Evolutionary conservation across 2,329 filamentous ascomycete genomes (phyloP).

Genomic region (Chalara sp.): DNA sequence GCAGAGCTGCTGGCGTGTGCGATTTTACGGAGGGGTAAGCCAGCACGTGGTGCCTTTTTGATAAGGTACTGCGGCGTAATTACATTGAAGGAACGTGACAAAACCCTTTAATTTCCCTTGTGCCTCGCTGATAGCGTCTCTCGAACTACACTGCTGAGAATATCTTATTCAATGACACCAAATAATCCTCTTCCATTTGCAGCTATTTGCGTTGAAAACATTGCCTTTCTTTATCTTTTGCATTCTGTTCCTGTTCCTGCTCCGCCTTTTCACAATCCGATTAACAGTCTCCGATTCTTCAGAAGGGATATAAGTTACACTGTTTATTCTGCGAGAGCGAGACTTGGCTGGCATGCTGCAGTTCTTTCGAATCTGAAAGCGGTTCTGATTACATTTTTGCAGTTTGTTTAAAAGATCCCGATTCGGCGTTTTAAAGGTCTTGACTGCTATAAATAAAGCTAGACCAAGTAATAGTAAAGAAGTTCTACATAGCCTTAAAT

Average conservation of each 20-base stretch:
- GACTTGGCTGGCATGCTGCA: slow-evolving; percentile 6
- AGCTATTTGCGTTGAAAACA: slow-evolving; percentile 6
- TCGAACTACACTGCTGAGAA: too few species aligned
- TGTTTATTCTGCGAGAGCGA: slow-evolving; percentile 5
- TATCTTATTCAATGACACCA: slow-evolving; percentile 1
- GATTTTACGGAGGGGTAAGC: too few species aligned
- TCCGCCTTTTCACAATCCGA: slow-evolving; percentile 7
- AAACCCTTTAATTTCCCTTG: too few species aligned
- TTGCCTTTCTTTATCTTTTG: slow-evolving; percentile 10
- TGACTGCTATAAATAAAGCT: slow-evolving; percentile 8
- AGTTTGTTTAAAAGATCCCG: slow-evolving; percentile 3
- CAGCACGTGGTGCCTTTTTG: too few species aligned
- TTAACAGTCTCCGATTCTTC: slow-evolving; percentile 2
- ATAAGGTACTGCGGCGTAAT: too few species aligned
- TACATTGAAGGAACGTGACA: too few species aligned
- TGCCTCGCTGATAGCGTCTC: too few species aligned
- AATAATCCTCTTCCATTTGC: slow-evolving; percentile 3
- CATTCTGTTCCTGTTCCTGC: slow-evolving; percentile 10
- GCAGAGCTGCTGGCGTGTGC: too few species aligned
- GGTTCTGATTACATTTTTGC: slow-evolving; percentile 8
- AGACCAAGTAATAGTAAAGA: slow-evolving; percentile 3
- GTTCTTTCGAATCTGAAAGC: slow-evolving; percentile 9
- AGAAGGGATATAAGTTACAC: slow-evolving; percentile 7
- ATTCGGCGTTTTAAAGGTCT: slow-evolving; percentile 4
- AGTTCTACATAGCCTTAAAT: slow-evolving; percentile 2